Percentiles rank a stretch among this genome's conserved stretches.
Evolutionary conservation across 73 alveolate genomes (phyloP).

Genomic region (Effrenium voratum): DNA sequence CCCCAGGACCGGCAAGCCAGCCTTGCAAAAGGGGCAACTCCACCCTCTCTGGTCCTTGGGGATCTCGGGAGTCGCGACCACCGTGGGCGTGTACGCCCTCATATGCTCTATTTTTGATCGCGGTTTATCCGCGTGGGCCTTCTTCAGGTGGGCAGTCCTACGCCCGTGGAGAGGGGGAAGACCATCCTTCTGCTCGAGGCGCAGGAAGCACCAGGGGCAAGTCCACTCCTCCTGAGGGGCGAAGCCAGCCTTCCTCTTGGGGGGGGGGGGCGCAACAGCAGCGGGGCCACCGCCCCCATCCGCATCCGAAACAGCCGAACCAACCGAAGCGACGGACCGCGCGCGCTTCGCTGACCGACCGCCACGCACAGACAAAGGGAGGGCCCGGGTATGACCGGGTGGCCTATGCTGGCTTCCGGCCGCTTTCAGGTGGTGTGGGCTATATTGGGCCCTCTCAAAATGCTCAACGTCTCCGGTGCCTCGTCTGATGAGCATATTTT

Average conservation of each 20-base stretch:
- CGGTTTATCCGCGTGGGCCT: neutral
- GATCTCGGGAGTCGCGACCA: neutral
- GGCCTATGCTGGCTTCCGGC: no score
- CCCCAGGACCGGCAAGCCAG: no score
- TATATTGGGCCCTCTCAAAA: no score
- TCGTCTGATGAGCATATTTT: no score
- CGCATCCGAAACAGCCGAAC: neutral
- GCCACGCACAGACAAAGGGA: neutral
- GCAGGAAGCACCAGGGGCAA: neutral
- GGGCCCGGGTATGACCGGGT: no score
- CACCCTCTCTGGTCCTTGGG: no score
- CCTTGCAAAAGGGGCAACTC: no score
- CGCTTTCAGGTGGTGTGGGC: no score
- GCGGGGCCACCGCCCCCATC: neutral
- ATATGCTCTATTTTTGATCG: neutral
- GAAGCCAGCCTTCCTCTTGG: neutral
- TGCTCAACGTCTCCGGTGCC: no score
- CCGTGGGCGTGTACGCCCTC: no score
- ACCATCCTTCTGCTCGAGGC: neutral
- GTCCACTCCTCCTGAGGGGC: neutral
- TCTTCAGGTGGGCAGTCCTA: neutral
- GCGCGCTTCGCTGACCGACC: neutral
- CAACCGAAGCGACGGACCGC: neutral
- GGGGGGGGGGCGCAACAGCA: neutral
- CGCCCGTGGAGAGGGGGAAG: neutral